These are phyloP conservation scores for Akanthomyces dipterigenus DNA, from an alignment of 2,329 filamentous ascomycete species.

Conservation along the genomic window DNA sequence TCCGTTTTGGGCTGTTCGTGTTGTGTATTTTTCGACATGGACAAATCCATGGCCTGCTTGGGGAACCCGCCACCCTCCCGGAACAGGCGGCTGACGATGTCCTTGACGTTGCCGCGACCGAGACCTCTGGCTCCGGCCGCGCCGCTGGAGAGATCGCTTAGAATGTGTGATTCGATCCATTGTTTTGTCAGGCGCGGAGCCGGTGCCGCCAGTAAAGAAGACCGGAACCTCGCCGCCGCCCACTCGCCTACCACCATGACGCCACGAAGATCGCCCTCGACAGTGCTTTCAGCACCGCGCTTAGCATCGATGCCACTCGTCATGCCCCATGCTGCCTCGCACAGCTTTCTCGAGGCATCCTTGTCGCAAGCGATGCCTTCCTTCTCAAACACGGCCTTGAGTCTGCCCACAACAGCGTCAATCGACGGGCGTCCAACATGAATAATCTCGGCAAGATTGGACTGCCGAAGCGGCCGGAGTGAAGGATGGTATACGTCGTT, in stretches of 20 bases:
- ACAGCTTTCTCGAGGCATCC: slow-evolving; percentile 79
- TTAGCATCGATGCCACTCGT: slow-evolving; percentile 63
- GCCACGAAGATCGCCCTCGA: slow-evolving; percentile 68
- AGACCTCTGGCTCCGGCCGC: slow-evolving; percentile 65
- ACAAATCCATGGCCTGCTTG: slow-evolving; percentile 41
- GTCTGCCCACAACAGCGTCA: slow-evolving; percentile 73
- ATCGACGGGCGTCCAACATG: slow-evolving; percentile 84
- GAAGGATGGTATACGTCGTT: slow-evolving; percentile 95
- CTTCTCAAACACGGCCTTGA: slow-evolving; percentile 79
- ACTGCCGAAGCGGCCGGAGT: slow-evolving; percentile 78
- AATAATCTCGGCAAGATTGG: slow-evolving; percentile 78
- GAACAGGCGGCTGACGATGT: slow-evolving; percentile 73
- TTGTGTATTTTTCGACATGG: slow-evolving; percentile 35
- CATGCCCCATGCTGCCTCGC: slow-evolving; percentile 78
- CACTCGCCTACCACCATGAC: slow-evolving; percentile 84
- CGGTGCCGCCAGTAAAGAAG: slow-evolving; percentile 33
- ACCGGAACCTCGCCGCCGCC: slow-evolving; percentile 66
- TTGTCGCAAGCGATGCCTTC: slow-evolving; percentile 84
- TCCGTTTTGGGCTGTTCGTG: slow-evolving; percentile 51
- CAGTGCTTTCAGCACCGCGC: slow-evolving; percentile 60
- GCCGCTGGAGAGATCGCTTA: slow-evolving; percentile 61
- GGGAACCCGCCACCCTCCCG: slow-evolving; percentile 73
- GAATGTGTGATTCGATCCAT: slow-evolving; percentile 69
- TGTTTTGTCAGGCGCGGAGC: slow-evolving; percentile 55
- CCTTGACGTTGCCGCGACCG: slow-evolving; percentile 64